Base-by-base conservation (phyloP, 2,329 filamentous ascomycete species). In the Tolypocladium inflatum region DNA sequence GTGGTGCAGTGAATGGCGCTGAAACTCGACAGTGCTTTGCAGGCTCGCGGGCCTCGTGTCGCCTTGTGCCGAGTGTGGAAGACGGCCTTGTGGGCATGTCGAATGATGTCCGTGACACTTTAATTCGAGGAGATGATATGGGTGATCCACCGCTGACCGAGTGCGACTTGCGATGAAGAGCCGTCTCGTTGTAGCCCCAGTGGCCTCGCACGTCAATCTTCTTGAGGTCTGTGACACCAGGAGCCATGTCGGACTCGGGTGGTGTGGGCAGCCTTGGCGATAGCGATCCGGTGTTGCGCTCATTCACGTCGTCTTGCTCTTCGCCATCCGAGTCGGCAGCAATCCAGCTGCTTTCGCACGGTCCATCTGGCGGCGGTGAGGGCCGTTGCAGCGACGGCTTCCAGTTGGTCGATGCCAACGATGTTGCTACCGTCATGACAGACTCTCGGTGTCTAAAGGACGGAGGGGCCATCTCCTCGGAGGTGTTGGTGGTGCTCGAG, bases 291-390 rank as follows among this genome's bases (percentile, higher is more conserved):
- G 56, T 6, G 13, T 61, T 39, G 26, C 41, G 38, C 55, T 64
- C 61, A 13, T 51, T 50, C 5, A 63, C 58, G n/a, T 62, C 51
- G 1, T 58, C 61, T 42, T 63, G 56, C 10, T 66, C 64, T 10
- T 71, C 71, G 2, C 65, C 63, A 48, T 74, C 72, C 2, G 72
- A 73, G 39, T 74, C 71, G 17, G 63, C 60, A 21, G 74, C 72
- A 8, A 75, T 71, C 74, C 74, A 76, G 55, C 71, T 75, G 51
- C 68, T 64, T 23, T 67, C 66, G 33, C 63, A 62, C 45, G 61
- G 60, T 51, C 57, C 60, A 26, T 65, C 62, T 8, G 58, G 43
- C 4, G 63, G 56, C n/a, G 63, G 57, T 1, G 66, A 57, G 39
- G 48, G 15, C 19, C 58, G 60, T 17, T 67, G 67, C 8, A 68